phyloP scores from a whole-genome alignment of 2,329 filamentous ascomycete species.

The Epicoccum nigrum region DNA sequence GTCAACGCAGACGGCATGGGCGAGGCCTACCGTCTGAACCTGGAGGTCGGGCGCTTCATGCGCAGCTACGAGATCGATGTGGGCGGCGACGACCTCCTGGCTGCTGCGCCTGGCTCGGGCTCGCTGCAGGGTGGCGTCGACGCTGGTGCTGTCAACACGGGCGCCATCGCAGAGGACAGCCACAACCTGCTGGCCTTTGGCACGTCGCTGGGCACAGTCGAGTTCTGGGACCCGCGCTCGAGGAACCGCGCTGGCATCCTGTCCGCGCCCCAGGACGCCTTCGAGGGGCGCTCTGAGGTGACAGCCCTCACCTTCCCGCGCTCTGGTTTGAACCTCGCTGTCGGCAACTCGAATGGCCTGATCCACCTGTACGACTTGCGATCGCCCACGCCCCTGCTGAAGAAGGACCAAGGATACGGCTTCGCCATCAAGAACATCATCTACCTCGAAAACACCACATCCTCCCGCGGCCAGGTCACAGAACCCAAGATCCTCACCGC shows the following conservation, averaged over 20 bases:
- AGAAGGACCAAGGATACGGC: slow-evolving; percentile 95
- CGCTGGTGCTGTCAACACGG: slow-evolving; percentile 85
- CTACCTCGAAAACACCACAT: slow-evolving; percentile 70
- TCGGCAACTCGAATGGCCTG: slow-evolving; percentile 85
- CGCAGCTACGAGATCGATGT: slow-evolving; percentile 91
- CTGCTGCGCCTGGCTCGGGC: slow-evolving; percentile 70
- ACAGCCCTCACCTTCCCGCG: slow-evolving; percentile 87
- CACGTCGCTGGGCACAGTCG: slow-evolving; percentile 91
- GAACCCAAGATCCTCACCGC: slow-evolving; percentile 83
- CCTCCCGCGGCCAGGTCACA: slow-evolving; percentile 66
- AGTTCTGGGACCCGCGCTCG: slow-evolving; percentile 93
- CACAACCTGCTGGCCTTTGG: slow-evolving; percentile 94
- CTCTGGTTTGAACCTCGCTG: slow-evolving; percentile 82
- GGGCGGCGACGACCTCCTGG: slow-evolving; percentile 76
- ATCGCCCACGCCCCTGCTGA: slow-evolving; percentile 81
- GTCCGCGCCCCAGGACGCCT: slow-evolving; percentile 55
- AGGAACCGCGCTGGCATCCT: slow-evolving; percentile 81
- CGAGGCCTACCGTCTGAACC: slow-evolving; percentile 90
- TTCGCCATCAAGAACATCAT: slow-evolving; percentile 86
- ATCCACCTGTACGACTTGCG: slow-evolving; percentile 92
- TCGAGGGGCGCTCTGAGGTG: slow-evolving; percentile 64
- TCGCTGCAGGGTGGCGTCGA: slow-evolving; percentile 86
- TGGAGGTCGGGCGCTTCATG: slow-evolving; percentile 93
- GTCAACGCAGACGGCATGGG: slow-evolving; percentile 84
- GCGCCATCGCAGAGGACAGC: slow-evolving; percentile 82